phyloP scores from a whole-genome alignment of 306 rosid genomes.

The Sicyos edulis region DNA sequence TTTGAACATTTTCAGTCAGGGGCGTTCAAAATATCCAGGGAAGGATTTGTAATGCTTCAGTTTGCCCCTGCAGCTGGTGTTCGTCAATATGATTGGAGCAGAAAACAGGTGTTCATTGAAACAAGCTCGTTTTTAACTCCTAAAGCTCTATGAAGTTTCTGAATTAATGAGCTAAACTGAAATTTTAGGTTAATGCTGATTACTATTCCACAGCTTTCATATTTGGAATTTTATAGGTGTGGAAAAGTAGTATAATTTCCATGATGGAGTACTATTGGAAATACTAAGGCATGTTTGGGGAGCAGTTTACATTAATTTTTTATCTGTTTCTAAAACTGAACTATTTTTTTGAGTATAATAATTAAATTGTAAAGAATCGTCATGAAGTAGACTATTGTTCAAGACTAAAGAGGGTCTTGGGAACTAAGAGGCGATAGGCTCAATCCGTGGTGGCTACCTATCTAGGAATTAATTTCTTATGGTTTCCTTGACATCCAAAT shows the following conservation, averaged over 20 bases:
- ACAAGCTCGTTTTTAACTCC: neutral
- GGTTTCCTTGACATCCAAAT: too few relatives aligned
- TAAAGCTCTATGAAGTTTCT: neutral
- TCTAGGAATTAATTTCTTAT: too few relatives aligned
- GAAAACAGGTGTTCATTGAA: conserved; percentile 63
- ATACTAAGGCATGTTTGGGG: conserved; percentile 5
- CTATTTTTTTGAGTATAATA: neutral
- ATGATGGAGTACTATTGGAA: conserved; percentile 4
- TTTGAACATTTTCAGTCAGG: conserved; percentile 51
- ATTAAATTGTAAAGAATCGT: neutral
- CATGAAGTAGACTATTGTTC: too few relatives aligned
- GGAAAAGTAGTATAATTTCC: conserved; percentile 12
- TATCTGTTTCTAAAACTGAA: neutral
- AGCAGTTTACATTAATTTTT: neutral
- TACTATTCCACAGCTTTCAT: neutral
- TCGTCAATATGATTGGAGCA: conserved; percentile 77
- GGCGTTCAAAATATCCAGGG: conserved; percentile 75
- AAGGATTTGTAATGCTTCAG: conserved; percentile 84
- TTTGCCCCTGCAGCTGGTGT: conserved; percentile 76
- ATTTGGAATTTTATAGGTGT: neutral
- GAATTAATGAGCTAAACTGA: conserved; percentile 6
- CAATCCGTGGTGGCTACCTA: too few relatives aligned
- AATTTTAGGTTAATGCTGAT: conserved; percentile 10
- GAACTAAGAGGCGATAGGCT: too few relatives aligned
- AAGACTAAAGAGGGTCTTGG: too few relatives aligned